Base-by-base conservation (phyloP, 106 monocot species). In the Hemerocallis citrina region DNA sequence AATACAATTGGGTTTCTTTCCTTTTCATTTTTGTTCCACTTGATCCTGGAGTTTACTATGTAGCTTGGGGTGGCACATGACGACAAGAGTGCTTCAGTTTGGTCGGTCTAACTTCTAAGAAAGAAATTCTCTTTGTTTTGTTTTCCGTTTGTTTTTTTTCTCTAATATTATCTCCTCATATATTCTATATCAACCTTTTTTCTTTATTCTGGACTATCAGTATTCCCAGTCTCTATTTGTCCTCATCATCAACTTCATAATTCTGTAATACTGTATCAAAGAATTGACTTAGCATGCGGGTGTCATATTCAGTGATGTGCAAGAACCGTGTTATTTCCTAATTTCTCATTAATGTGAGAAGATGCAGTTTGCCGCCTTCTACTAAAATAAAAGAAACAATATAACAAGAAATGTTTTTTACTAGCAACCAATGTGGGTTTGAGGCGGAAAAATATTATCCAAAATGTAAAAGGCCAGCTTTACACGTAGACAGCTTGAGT, bases 1-100 rank as follows among this genome's bases (percentile, higher is more conserved):
- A n/a, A n/a, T n/a, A n/a, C n/a, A 31, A 10, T 54, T 54, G 29
- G 54, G 54, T 54, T 21, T 8, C 54, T 54, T 54, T 32, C 54
- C 29, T 54, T 54, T 20, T 54, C 54, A 31, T 4, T 32, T 54
- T 29, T 32, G 10, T 54, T 32, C 54, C 29, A 54, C 4, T 54
- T 25, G 24, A 49, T 49, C 49, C 11, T 23, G 5, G 29, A 11
- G 50, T 1, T 27, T 4, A 6, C 10, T 6, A 22, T 5, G 23
- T n/a, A n/a, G n/a, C n/a, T n/a, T n/a, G n/a, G n/a, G 21, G 4
- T 19, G 47, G 5, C 6, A 25, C 2, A 50, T 27, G 50, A 50
- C 28, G 50, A 50, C 50, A 50, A 50, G 13, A 23, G 13, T 50
- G 50, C 50, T 50, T 50, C 28, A 25, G 50, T n/a, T 50, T 50